These are phyloP conservation scores for Botrytis tulipae DNA, from an alignment of 2,329 filamentous ascomycete genomes.

Conservation along the genomic window DNA sequence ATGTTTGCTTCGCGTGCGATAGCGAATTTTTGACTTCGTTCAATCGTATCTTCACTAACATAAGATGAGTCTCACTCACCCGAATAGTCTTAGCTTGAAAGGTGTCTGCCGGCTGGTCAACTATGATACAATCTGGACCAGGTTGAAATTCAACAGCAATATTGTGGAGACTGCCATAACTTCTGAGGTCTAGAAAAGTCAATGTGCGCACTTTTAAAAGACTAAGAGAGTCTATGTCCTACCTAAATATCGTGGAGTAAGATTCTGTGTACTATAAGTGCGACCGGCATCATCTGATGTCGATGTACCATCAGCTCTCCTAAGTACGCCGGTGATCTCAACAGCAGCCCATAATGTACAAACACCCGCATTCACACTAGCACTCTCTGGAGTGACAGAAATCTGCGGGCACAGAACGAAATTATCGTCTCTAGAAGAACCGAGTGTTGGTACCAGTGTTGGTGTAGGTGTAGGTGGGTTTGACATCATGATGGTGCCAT, in stretches of 20 bases:
- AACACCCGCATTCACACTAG: slow-evolving; percentile 34
- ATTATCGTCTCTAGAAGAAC: slow-evolving; percentile 4
- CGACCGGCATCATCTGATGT: slow-evolving; percentile 9
- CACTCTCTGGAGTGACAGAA: slow-evolving; percentile 37
- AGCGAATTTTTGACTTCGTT: slow-evolving; percentile 23
- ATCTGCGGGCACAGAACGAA: slow-evolving; percentile 36
- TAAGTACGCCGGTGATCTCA: slow-evolving; percentile 38
- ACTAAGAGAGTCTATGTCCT: not conserved
- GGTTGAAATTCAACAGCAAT: slow-evolving; percentile 35
- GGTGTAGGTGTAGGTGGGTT: not conserved
- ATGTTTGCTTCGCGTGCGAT: slow-evolving; percentile 40
- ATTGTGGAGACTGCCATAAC: slow-evolving; percentile 35
- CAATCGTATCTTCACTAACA: slow-evolving; percentile 36
- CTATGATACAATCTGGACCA: slow-evolving; percentile 31
- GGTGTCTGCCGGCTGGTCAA: slow-evolving; percentile 36
- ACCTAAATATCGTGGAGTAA: slow-evolving; percentile 19
- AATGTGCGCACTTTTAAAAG: not conserved
- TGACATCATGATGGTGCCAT: slow-evolving; percentile 12
- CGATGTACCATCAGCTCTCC: slow-evolving; percentile 27
- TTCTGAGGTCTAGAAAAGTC: slow-evolving; percentile 22
- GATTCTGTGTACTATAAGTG: not conserved
- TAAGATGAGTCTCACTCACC: slow-evolving; percentile 34
- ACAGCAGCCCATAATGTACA: slow-evolving; percentile 41
- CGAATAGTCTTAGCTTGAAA: slow-evolving; percentile 29
- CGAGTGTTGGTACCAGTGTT: not conserved